Conservation (phyloP, 495 filamentous ascomycete genomes). For the Lasiosphaeria hispida region DNA sequence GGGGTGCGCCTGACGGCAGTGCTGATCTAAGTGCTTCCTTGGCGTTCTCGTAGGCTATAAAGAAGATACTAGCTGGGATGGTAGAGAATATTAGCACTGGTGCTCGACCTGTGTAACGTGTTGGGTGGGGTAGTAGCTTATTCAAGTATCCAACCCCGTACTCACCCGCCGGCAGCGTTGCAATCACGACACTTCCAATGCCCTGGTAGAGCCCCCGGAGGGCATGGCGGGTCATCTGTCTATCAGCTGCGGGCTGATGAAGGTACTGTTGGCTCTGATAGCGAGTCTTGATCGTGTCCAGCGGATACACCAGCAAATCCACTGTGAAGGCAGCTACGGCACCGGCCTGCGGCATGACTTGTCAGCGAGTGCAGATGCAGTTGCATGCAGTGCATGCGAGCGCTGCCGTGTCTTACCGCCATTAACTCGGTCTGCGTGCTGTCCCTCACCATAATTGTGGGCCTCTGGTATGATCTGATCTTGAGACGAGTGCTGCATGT, state of each 20-base stretch:
- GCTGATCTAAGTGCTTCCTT: slow-evolving; percentile 53
- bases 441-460: no score
- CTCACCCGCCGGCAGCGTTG: slow-evolving; percentile 79
- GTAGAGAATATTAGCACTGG: not conserved
- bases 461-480: no score
- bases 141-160: slow-evolving; percentile 5
- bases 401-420: not conserved
- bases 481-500: no score
- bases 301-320: slow-evolving; percentile 76
- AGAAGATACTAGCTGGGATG: slow-evolving; percentile 74
- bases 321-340: slow-evolving; percentile 76
- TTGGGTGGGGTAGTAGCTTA: not conserved
- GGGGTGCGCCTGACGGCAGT: slow-evolving; percentile 48
- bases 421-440: not conserved
- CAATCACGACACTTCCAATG: slow-evolving; percentile 81
- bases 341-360: slow-evolving; percentile 58
- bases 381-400: not conserved
- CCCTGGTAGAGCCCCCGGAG: slow-evolving; percentile 85
- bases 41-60: slow-evolving; percentile 78
- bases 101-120: not conserved
- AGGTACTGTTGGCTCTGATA: slow-evolving; percentile 72
- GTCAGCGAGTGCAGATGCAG: not conserved
- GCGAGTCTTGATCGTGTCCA: slow-evolving; percentile 84
- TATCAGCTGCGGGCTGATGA: slow-evolving; percentile 49
- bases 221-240: slow-evolving; percentile 52